These are phyloP conservation scores for Coffea eugenioides DNA, from an alignment of 257 asterid genomes.

Conservation along the genomic window DNA sequence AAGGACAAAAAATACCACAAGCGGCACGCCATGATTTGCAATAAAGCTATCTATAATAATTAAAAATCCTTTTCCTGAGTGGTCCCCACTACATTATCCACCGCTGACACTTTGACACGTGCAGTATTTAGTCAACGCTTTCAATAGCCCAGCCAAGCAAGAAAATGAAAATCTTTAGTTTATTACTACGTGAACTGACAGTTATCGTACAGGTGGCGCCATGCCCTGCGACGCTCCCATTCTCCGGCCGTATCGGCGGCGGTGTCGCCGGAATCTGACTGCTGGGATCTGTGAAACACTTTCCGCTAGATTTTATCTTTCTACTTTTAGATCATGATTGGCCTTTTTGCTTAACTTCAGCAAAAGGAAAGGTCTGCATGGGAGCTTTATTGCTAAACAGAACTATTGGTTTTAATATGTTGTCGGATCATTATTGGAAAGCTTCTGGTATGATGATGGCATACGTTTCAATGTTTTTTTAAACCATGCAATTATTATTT, in stretches of 20 bases:
- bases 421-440: conserved; percentile 12
- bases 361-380: conserved; percentile 12
- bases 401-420: background rate
- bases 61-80: conserved; percentile 3
- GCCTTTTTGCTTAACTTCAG: conserved; percentile 8
- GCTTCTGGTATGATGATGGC: conserved; percentile 24
- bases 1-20: conserved; percentile 45
- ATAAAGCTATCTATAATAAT: conserved; percentile 21
- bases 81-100: conserved; percentile 35
- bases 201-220: conserved; percentile 29
- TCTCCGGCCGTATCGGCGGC: conserved; percentile 6
- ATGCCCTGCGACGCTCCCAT: too few relatives aligned
- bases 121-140: conserved; percentile 33
- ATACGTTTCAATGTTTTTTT: conserved; percentile 18
- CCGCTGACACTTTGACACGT: conserved; percentile 38
- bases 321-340: conserved; percentile 8
- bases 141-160: conserved; percentile 31
- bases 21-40: conserved; percentile 47
- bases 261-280: conserved; percentile 41
- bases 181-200: conserved; percentile 26
- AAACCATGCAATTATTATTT: conserved; percentile 33
- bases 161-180: conserved; percentile 24
- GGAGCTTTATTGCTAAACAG: conserved; percentile 6
- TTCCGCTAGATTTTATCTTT: conserved; percentile 15
- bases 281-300: conserved; percentile 53